These are phyloP conservation scores for Dentipellis sp. DNA, from an alignment of 768 basidiomycete genomes.

Conservation along the genomic window DNA sequence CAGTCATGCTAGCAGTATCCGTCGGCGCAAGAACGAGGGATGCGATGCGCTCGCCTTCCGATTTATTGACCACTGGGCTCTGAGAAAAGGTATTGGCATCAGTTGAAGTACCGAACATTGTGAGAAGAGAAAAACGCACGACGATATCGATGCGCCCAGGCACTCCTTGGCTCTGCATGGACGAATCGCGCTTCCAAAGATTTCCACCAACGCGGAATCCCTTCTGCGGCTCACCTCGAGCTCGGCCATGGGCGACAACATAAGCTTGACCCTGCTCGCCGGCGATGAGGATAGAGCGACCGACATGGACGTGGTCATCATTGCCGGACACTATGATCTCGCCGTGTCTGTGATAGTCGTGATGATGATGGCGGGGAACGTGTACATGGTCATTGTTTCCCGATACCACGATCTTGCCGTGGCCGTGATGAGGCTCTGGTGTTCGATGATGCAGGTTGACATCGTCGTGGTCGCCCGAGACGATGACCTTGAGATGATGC, in stretches of 20 bases:
- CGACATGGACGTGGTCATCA: constrained; percentile 13
- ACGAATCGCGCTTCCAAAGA: not conserved
- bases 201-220: not conserved
- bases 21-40: constrained; percentile 27
- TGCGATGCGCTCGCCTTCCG: constrained; percentile 27
- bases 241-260: constrained; percentile 1
- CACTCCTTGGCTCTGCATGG: constrained; percentile 16
- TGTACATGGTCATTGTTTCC: constrained; percentile 11
- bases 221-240: not conserved
- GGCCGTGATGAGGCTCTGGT: constrained; percentile 1
- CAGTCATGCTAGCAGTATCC: constrained; percentile 17
- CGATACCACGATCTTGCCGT: constrained; percentile 2
- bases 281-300: constrained; percentile 9
- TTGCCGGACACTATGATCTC: constrained; percentile 18
- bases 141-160: constrained; percentile 40
- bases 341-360: constrained; percentile 11
- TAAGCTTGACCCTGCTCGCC: constrained; percentile 12
- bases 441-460: not conserved
- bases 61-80: constrained; percentile 27
- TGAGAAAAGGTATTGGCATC: constrained; percentile 8
- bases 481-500: too few relatives aligned
- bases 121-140: constrained; percentile 23
- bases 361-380: constrained; percentile 4
- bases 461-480: not conserved
- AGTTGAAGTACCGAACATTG: not conserved